Percentiles rank a stretch among this genome's conserved stretches.
Conservation (phyloP, 352 stramenopile species). For the Nothophytophthora sp. region DNA sequence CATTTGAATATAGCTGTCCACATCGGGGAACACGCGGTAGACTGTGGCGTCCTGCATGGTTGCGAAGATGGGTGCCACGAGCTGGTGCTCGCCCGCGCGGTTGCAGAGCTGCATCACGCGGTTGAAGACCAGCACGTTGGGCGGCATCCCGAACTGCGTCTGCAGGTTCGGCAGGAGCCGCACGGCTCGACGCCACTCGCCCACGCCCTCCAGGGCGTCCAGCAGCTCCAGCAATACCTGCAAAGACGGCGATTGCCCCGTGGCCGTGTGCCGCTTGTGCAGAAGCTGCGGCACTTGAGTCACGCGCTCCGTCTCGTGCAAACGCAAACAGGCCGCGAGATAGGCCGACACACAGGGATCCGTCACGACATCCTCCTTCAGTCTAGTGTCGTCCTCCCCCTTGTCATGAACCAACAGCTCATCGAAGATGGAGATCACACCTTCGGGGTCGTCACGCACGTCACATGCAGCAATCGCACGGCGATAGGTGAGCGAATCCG, state of each 20-base stretch:
- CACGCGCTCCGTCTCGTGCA: slow-evolving; percentile 35
- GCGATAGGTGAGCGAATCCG: slow-evolving; percentile 33
- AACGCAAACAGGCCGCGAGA: slow-evolving; percentile 31
- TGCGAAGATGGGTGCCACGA: slow-evolving; percentile 63
- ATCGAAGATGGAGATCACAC: slow-evolving; percentile 43
- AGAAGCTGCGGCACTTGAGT: slow-evolving; percentile 33
- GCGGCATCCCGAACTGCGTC: slow-evolving; percentile 35
- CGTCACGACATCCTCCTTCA: slow-evolving; percentile 31
- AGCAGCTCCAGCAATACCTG: slow-evolving; percentile 47
- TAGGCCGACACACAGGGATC: slow-evolving; percentile 45
- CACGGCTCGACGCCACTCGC: slow-evolving; percentile 50
- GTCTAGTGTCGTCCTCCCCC: not conserved
- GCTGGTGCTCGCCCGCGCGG: slow-evolving; percentile 39
- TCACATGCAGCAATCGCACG: slow-evolving; percentile 41
- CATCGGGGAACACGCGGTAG: slow-evolving; percentile 49
- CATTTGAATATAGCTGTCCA: slow-evolving; percentile 71
- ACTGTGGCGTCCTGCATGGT: slow-evolving; percentile 58
- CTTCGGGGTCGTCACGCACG: slow-evolving; percentile 37
- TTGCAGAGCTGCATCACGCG: slow-evolving; percentile 75
- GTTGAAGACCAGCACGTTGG: slow-evolving; percentile 52
- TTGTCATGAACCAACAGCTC: slow-evolving; percentile 20
- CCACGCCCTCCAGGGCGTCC: slow-evolving; percentile 43
- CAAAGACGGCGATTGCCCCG: slow-evolving; percentile 20
- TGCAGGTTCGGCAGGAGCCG: slow-evolving; percentile 48
- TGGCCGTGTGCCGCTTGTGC: slow-evolving; percentile 35